These are phyloP conservation scores for Byssochlamys sp. DNA, from an alignment of 2,329 filamentous ascomycete species.

Conservation along the genomic window DNA sequence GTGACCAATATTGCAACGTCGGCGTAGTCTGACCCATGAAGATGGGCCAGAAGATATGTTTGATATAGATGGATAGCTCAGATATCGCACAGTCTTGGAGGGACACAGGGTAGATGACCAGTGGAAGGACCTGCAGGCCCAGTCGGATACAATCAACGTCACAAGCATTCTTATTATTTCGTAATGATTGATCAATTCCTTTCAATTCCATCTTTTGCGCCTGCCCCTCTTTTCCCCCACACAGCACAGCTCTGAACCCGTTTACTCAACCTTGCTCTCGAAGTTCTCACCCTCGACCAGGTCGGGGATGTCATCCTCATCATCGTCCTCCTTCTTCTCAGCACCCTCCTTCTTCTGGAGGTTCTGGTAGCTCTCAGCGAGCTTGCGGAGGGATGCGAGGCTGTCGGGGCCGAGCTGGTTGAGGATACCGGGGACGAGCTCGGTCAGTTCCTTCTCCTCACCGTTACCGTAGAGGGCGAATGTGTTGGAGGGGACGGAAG, in stretches of 20 bases:
- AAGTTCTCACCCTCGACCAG: conserved; percentile 96
- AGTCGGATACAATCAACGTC: background rate
- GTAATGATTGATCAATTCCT: conserved; percentile 13
- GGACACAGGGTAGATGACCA: background rate
- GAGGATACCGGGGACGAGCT: conserved; percentile 96
- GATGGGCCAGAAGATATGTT: background rate
- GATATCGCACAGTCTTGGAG: background rate
- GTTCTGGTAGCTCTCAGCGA: conserved; percentile 98
- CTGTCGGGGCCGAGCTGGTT: conserved; percentile 99
- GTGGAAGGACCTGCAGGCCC: background rate
- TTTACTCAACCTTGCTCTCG: conserved; percentile 91
- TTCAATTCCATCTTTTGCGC: conserved; percentile 4
- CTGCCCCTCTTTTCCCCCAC: conserved; percentile 2
- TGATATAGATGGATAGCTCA: background rate
- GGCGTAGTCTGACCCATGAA: no score
- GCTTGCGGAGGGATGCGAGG: conserved; percentile 91
- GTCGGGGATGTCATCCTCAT: conserved; percentile 82
- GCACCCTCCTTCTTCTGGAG: conserved; percentile 87
- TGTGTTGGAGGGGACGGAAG: conserved; percentile 93
- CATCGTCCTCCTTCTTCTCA: conserved; percentile 61
- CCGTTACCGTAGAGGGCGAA: conserved; percentile 98
- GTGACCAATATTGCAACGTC: background rate
- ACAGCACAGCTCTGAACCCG: background rate
- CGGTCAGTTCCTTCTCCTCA: conserved; percentile 99
- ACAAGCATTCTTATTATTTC: background rate